phyloP scores from a whole-genome alignment of 257 asterid species.

The Sherardia arvensis region DNA sequence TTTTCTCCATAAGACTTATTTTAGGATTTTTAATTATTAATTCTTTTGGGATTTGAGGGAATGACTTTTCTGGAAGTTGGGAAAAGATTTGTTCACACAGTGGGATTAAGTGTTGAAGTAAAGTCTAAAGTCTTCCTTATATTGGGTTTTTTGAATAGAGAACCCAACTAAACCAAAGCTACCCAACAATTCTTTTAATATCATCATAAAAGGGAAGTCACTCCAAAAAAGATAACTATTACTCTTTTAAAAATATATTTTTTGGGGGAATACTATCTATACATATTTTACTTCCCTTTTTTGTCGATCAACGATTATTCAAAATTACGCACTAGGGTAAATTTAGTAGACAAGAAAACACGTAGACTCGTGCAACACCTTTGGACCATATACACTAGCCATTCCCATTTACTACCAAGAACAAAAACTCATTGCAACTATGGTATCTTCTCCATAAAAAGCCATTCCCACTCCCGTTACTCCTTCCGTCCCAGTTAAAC shows the following conservation, averaged over 20 bases:
- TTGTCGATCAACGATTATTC: too few species aligned
- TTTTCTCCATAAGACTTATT: too few species aligned
- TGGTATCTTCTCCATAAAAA: background rate
- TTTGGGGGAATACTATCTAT: too few species aligned
- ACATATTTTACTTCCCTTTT: background rate
- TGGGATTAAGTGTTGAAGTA: background rate
- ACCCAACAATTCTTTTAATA: background rate
- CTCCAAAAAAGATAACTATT: background rate
- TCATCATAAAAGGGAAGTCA: background rate
- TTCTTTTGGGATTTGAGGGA: background rate
- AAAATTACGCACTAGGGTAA: background rate
- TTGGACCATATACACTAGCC: background rate
- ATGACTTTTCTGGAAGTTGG: background rate
- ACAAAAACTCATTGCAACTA: background rate
- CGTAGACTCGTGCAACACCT: background rate
- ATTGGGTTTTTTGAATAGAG: background rate
- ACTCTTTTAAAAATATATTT: background rate
- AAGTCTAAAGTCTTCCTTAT: constrained; percentile 10
- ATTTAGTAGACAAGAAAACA: background rate
- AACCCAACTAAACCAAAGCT: background rate
- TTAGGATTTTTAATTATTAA: too few species aligned
- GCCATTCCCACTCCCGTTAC: background rate
- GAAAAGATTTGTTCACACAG: constrained; percentile 3
- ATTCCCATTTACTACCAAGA: background rate
- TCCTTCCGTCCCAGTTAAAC: too few species aligned